Evolutionary conservation across 306 rosid species (phyloP), one percentile per base, ranked within the genome.

Genomic region (Fagus sylvatica): DNA sequence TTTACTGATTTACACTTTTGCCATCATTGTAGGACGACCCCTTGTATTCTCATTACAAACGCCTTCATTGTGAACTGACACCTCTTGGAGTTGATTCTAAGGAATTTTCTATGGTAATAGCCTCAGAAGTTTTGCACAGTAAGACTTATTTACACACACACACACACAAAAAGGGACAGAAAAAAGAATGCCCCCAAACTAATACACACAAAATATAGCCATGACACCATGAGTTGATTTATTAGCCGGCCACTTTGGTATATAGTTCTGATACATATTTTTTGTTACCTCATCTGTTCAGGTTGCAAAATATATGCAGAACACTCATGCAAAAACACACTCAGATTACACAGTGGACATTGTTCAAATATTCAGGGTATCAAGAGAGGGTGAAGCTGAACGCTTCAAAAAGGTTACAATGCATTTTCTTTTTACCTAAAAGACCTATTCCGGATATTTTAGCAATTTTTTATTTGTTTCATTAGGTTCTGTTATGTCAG

Each of bases 241-340:
- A 39, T 46, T 17, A 34, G 71, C 73, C 73, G 61, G 64, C 60
- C 2, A 71, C 43, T 54, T 76, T 74, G 62, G 16, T 78, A 49
- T 56, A 46, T 77, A 71, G 57, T 64, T 80, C 76, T 77, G 75
- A 71, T 42, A 70, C n/a, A 16, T 77, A 13, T 22, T 22, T 39
- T 53, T 28, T 4, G 32, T 74, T 42, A 13, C 48, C 32, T 4
- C 71, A 16, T 65, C 6, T 80, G 81, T 78, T 69, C 83, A 94
- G 98, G 85, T 94, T 85, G 89, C 89, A 48, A 88, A 87, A 76
- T 95, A 95, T 77, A 82, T 78, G 89, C 87, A 84, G 78, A 88
- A 95, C 77, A 93, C 99, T 74, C 99, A 93, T 71, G 98, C 98
- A 4, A 78, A 90, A 81, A 93, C 98, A 15, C 99, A 95, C 86